These are phyloP conservation scores for Leccinum fallax DNA, from an alignment of 1,284 basidiomycete species.

Conservation along the genomic window DNA sequence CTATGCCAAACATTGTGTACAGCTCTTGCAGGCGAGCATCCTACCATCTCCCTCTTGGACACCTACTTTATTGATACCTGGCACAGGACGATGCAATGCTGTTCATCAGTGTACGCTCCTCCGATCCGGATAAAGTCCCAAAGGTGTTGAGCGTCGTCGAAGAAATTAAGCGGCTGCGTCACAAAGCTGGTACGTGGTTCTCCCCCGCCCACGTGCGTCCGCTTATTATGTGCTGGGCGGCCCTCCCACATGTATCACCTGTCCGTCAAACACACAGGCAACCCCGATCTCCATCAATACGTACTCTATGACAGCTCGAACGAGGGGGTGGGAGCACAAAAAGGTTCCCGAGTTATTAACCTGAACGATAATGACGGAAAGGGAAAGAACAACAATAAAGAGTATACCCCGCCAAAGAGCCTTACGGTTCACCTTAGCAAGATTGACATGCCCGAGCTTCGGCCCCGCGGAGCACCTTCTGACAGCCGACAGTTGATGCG, in stretches of 20 bases:
- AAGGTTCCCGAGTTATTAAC: slow-evolving; percentile 68
- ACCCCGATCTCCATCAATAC: slow-evolving; percentile 76
- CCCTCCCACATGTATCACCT: not conserved
- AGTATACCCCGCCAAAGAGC: slow-evolving; percentile 64
- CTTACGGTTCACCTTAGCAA: slow-evolving; percentile 77
- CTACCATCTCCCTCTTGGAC: not conserved
- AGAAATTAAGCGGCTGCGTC: slow-evolving; percentile 70
- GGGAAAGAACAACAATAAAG: slow-evolving; percentile 41
- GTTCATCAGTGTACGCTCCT: slow-evolving; percentile 72
- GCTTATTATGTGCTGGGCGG: not conserved
- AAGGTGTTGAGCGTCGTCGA: slow-evolving; percentile 82
- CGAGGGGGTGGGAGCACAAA: slow-evolving; percentile 36
- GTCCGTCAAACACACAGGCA: slow-evolving; percentile 40
- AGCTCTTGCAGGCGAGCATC: slow-evolving; percentile 55
- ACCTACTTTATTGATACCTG: not conserved
- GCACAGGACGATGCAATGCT: slow-evolving; percentile 75
- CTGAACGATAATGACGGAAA: slow-evolving; percentile 50
- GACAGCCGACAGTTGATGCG: not conserved
- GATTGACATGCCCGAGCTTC: slow-evolving; percentile 80
- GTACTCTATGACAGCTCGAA: slow-evolving; percentile 61
- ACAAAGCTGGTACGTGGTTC: slow-evolving; percentile 60
- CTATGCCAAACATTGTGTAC: slow-evolving; percentile 69
- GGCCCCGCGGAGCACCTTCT: slow-evolving; percentile 42
- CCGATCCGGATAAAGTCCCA: slow-evolving; percentile 64
- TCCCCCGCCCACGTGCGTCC: not conserved